These are phyloP conservation scores for Quercus aquifolioides DNA, from an alignment of 306 rosid species.

Conservation along the genomic window DNA sequence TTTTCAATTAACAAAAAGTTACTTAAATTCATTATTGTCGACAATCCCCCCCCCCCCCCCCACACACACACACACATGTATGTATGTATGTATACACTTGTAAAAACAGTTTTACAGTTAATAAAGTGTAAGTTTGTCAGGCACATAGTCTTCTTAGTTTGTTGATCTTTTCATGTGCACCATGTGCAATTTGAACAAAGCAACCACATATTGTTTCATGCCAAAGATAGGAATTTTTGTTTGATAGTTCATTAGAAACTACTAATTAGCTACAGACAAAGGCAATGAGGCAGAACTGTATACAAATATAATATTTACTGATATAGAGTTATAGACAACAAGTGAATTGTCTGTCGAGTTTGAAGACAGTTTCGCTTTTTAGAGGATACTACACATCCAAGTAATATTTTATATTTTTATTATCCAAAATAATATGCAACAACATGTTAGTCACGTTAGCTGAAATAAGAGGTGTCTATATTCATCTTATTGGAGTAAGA, in stretches of 20 bases:
- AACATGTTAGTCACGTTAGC: not conserved
- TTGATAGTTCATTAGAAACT: constrained; percentile 2
- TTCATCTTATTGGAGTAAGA: not conserved
- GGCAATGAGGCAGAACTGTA: constrained; percentile 6
- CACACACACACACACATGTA: not conserved
- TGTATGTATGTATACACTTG: not conserved
- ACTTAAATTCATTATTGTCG: not conserved
- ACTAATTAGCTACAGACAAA: constrained; percentile 20
- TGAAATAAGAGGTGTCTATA: constrained; percentile 1
- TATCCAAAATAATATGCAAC: not conserved
- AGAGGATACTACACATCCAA: not conserved
- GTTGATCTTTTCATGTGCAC: constrained; percentile 20
- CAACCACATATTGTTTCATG: constrained; percentile 4
- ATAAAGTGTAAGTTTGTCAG: not conserved
- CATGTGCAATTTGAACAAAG: constrained; percentile 12
- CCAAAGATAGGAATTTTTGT: constrained; percentile 11
- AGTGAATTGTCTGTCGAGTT: not conserved
- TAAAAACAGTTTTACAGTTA: not conserved
- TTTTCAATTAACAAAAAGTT: not conserved
- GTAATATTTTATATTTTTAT: not conserved
- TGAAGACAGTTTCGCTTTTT: not conserved
- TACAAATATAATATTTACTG: not conserved
- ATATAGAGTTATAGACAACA: not conserved
- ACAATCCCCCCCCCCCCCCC: not conserved
- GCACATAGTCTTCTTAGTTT: not conserved